Percentiles rank a stretch among this genome's conserved stretches.
These are phyloP conservation scores for Magnaporthales sp. DNA, from an alignment of 2,329 filamentous ascomycete species.

Conservation along the genomic window DNA sequence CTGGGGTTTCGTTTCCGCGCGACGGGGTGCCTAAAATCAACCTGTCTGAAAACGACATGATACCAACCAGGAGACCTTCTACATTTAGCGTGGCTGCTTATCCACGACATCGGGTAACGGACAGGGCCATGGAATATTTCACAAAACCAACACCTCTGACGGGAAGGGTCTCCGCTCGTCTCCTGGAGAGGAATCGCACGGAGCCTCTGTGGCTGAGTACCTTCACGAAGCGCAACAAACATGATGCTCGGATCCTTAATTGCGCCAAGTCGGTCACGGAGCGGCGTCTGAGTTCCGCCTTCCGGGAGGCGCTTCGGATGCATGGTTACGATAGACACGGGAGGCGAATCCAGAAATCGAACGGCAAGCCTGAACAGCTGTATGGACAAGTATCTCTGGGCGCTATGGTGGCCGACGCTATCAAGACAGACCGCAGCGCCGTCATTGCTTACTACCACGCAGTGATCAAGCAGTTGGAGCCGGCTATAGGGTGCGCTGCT, in stretches of 20 bases:
- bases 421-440: not conserved
- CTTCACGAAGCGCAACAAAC: not conserved
- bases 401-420: not conserved
- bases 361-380: not conserved
- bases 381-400: not conserved
- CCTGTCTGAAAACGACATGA: not conserved
- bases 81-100: not conserved
- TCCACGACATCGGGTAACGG: not conserved
- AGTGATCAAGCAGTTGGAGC: not conserved
- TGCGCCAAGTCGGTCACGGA: not conserved
- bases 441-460: not conserved
- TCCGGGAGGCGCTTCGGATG: slow-evolving; percentile 13
- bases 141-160: not conserved
- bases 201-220: not conserved
- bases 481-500: not conserved
- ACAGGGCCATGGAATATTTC: not conserved
- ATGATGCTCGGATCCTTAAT: not conserved
- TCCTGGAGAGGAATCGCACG: not conserved
- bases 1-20: not conserved
- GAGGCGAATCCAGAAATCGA: not conserved
- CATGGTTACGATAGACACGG: slow-evolving; percentile 15
- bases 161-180: not conserved
- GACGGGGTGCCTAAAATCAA: no score
- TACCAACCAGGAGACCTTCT: not conserved
- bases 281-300: slow-evolving; percentile 10